Evolutionary conservation across 1,139 yeast species (phyloP), one percentile per base, ranked within the genome.

Genomic region (Geotrichum restrictum): DNA sequence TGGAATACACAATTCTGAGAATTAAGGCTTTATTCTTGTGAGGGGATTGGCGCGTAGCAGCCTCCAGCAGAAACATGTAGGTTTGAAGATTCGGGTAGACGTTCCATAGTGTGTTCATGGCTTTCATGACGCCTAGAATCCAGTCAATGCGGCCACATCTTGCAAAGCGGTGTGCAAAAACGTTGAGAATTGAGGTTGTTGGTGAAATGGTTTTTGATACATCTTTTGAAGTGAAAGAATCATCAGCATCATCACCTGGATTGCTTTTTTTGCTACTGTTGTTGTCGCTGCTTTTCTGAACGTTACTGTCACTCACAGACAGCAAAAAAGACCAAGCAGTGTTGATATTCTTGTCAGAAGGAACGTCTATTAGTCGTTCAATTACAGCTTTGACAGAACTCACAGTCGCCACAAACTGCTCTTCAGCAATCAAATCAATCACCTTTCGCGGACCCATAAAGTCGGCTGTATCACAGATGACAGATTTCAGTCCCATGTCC

Each of bases 61-160:
- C 63, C 38, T 59, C 58, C 32, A 64, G 36, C 51, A 64, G 36
- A 39, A 52, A 54, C 29, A 50, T 45, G 47, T 55, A 64, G 2
- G 65, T 58, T 3, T 39, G 32, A 3, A 55, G 43, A 38, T 54
- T 55, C 3, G 63, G 61, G 2, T 48, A n/a, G 2, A 58, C 56
- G 2, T 50, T 44, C 63, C 63, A 62, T 31, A 48, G 36, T 1
- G 42, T 32, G 3, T 31, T 36, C 56, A 63, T 53, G n/a, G 56
- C 57, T 21, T 54, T 56, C 40, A 55, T 45, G 1, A 62, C 54
- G 10, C 66, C 66, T 8, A 63, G 22, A 49, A 61, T 58, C 64
- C 64, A 60, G 48, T 64, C 65, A 10, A 63, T 33, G 18, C 65
- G 58, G 11, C 60, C 60, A 14, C 52, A 48, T 1, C 45, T 24